phyloP scores from a whole-genome alignment of 2,329 filamentous ascomycete species.

The Pestalotiopsis sp. region DNA sequence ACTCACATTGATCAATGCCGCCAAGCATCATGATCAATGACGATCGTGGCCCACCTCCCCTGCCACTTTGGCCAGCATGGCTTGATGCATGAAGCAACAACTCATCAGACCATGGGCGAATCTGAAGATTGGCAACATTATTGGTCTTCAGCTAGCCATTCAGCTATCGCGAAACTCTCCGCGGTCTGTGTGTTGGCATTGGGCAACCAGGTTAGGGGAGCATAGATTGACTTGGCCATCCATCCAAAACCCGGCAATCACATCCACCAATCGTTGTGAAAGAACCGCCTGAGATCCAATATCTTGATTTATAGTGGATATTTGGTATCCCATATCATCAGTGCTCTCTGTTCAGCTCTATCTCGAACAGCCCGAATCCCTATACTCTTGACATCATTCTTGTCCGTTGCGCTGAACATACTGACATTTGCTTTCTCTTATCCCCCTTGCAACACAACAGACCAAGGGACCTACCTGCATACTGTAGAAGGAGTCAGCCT shows the following conservation, averaged over 20 bases:
- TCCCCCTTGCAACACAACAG: neutral
- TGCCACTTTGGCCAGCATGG: neutral
- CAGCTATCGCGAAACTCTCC: neutral
- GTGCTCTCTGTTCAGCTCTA: neutral
- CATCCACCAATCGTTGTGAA: neutral
- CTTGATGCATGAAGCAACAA: neutral
- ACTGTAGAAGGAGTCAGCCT: neutral
- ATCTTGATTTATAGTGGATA: neutral
- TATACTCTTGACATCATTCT: neutral
- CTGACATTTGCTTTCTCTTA: too few relatives aligned
- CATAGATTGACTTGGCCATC: neutral
- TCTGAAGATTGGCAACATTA: neutral
- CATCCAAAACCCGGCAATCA: neutral
- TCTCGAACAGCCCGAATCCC: neutral
- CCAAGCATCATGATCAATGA: neutral
- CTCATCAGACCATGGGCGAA: neutral
- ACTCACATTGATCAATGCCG: neutral
- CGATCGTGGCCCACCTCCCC: neutral
- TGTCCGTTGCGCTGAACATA: neutral
- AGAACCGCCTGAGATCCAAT: neutral
- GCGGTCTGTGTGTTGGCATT: neutral
- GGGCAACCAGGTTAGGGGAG: neutral
- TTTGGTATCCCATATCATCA: neutral
- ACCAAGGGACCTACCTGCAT: neutral
- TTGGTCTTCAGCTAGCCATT: neutral